Conservation (phyloP, 352 stramenopile species). For the Phytophthora nicotianae region DNA sequence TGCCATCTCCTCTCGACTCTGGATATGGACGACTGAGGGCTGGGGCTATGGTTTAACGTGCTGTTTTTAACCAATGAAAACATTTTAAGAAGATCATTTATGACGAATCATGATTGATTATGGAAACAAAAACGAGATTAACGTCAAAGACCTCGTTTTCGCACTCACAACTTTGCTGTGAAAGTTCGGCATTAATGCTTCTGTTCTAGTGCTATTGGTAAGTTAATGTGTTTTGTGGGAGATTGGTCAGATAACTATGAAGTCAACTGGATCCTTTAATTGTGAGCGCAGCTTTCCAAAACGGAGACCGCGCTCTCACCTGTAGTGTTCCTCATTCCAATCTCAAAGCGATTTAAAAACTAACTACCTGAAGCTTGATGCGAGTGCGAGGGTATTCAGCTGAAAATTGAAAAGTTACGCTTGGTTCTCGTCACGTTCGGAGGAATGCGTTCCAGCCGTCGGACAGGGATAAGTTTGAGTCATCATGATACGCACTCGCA, state of each 20-base stretch:
- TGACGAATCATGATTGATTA: slow-evolving; percentile 9
- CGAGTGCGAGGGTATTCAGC: slow-evolving; percentile 63
- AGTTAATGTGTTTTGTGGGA: neutral
- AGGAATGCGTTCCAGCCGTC: slow-evolving; percentile 86
- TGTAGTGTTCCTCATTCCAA: slow-evolving; percentile 83
- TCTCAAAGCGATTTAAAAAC: slow-evolving; percentile 10
- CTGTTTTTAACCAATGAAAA: slow-evolving; percentile 6
- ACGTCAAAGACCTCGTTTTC: no score
- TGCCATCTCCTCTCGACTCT: slow-evolving; percentile 41
- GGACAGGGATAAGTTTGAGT: slow-evolving; percentile 90
- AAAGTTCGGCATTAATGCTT: neutral
- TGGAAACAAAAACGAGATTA: slow-evolving; percentile 17
- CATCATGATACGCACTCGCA: slow-evolving; percentile 72
- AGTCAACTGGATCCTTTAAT: slow-evolving; percentile 88
- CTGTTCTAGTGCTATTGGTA: neutral
- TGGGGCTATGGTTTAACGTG: slow-evolving; percentile 3
- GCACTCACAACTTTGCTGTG: no score
- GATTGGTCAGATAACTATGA: slow-evolving; percentile 90
- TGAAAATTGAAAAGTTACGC: slow-evolving; percentile 89
- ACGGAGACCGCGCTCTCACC: slow-evolving; percentile 74
- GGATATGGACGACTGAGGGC: slow-evolving; percentile 18
- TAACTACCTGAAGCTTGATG: neutral
- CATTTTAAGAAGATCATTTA: neutral
- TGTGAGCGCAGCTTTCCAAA: slow-evolving; percentile 72
- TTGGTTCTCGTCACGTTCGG: slow-evolving; percentile 84